A percentile compares a stretch with the other conserved stretches of the same genome.
phyloP scores from a whole-genome alignment of 1,284 basidiomycete species.

The Leccinum insolens region DNA sequence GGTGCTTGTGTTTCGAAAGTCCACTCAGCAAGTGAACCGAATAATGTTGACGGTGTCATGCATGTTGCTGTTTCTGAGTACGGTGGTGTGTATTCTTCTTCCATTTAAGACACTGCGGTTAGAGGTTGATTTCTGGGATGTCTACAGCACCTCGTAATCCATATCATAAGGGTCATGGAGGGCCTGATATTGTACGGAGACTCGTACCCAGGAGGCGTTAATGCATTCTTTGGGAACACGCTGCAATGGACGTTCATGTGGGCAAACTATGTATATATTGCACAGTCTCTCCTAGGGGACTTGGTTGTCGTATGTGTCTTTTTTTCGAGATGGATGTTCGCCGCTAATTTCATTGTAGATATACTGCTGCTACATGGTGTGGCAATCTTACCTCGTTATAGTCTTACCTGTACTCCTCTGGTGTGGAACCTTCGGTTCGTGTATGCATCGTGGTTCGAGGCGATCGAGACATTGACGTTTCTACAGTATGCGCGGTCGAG shows the following conservation, averaged over 20 bases:
- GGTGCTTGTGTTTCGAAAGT: slow-evolving; percentile 9
- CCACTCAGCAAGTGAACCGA: slow-evolving; percentile 8
- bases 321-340: not conserved
- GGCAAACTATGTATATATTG: not conserved
- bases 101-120: not conserved
- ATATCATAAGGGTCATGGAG: slow-evolving; percentile 1
- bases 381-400: not conserved
- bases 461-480: not conserved
- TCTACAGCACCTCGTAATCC: slow-evolving; percentile 1
- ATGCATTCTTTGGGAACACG: not conserved
- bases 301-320: not conserved
- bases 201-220: not conserved
- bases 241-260: slow-evolving; percentile 2
- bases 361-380: not conserved
- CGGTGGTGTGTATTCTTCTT: slow-evolving; percentile 11
- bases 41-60: slow-evolving; percentile 20
- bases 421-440: not conserved
- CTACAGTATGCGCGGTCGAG: not conserved
- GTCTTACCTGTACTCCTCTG: not conserved
- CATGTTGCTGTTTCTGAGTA: slow-evolving; percentile 21
- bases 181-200: not conserved
- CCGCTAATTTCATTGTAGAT: not conserved
- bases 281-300: not conserved
- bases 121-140: not conserved
- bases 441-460: not conserved